Evolutionary conservation across 768 basidiomycete species (phyloP), one percentile per base, ranked within the genome.

Genomic region (Pleurotus eryngii): DNA sequence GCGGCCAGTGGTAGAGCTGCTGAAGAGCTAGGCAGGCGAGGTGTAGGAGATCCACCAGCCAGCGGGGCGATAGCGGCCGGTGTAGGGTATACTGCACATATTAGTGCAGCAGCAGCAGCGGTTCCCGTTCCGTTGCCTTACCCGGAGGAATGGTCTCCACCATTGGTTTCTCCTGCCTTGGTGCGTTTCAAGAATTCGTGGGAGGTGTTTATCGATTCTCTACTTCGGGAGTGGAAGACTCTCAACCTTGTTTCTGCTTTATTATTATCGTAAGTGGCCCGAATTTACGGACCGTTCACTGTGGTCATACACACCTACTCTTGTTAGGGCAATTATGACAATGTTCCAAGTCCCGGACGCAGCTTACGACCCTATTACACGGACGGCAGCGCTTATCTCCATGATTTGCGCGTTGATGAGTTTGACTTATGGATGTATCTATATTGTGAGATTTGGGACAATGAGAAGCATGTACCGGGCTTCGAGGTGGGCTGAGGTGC

Each of bases 161-260:
- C 81, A 2, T 69, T 78, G 1, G 85, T 86, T 3, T 81, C 87
- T 0, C 86, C 85, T 4, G 81, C 87, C 4, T 67, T 90, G 40
- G 71, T 83, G 6, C 74, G 85, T 48, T 92, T 92, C 75, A 79
- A 81, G 57, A 68, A 73, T 59, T 79, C 83, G 1, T 91, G 89
- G 89, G 89, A 90, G 68, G 69, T 64, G 0, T 89, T 91, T 61
- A 79, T 90, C 9, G 85, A 87, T 55, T 83, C 85, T 0, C 72
- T 90, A n/a, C 59, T 78, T 60, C 77, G 81, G 24, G 88, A 90
- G 62, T 90, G 87, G 87, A 90, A 90, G 72, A 90, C 87, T 5
- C 57, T 79, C 42, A 90, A 90, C 62, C 75, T 90, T 17, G 82
- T 91, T 17, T 90, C 87, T 11, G 89, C 86, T 5, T 67, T 91